These are phyloP conservation scores for Aspergillus luchuensis DNA, from an alignment of 2,329 filamentous ascomycete genomes.

Conservation along the genomic window DNA sequence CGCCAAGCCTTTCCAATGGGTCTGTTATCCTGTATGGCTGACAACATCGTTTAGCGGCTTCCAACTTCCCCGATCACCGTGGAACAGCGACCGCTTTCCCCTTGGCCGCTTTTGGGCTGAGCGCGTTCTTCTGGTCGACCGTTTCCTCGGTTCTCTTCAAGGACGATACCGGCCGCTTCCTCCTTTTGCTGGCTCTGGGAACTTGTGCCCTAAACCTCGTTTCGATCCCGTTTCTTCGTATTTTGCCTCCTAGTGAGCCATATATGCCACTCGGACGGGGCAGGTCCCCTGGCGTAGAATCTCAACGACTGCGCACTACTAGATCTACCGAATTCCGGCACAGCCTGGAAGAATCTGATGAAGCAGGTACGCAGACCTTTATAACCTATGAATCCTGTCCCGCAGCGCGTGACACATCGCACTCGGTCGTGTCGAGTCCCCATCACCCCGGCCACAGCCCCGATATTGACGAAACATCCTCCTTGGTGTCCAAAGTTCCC, in stretches of 20 bases:
- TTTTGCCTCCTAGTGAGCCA: conserved; percentile 61
- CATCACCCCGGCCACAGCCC: conserved; percentile 25
- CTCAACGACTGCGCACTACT: conserved; percentile 37
- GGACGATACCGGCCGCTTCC: conserved; percentile 77
- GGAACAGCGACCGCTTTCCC: conserved; percentile 95
- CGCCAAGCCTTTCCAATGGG: conserved; percentile 16
- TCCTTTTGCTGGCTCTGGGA: conserved; percentile 76
- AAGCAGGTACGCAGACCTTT: conserved; percentile 42
- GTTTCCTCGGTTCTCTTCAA: conserved; percentile 77
- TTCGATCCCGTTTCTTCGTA: conserved; percentile 81
- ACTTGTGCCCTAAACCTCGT: conserved; percentile 74
- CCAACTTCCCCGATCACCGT: conserved; percentile 88
- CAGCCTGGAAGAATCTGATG: conserved; percentile 30
- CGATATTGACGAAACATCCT: conserved; percentile 73
- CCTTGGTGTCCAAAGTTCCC: conserved; percentile 69
- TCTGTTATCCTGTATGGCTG: conserved; percentile 4
- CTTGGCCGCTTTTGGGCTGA: conserved; percentile 87
- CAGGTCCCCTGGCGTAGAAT: conserved; percentile 28
- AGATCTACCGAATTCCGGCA: conserved; percentile 33
- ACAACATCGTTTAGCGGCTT: conserved; percentile 60
- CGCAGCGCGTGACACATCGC: conserved; percentile 32
- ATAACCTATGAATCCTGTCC: conserved; percentile 33
- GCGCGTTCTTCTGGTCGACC: conserved; percentile 92
- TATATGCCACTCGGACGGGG: conserved; percentile 47
- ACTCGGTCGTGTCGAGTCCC: conserved; percentile 31